These are phyloP conservation scores for Spinacia oleracea DNA, from an alignment of 179 eudicot species.

Conservation along the genomic window DNA sequence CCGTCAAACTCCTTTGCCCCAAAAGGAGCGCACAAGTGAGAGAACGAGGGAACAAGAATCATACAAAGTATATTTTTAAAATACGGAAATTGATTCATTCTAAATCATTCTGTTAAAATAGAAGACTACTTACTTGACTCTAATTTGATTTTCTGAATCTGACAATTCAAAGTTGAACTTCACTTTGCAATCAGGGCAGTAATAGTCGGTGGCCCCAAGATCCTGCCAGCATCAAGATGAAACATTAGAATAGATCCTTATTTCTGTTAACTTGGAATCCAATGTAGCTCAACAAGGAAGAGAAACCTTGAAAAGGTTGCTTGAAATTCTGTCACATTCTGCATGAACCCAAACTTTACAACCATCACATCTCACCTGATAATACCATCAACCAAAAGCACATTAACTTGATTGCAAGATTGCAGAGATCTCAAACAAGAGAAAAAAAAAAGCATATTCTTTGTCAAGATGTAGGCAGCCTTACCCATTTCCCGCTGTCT, in stretches of 20 bases:
- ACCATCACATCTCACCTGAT: slow-evolving; percentile 53
- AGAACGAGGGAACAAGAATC: background rate
- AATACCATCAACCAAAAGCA: slow-evolving; percentile 14
- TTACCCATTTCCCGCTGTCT: slow-evolving; percentile 92
- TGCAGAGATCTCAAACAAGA: background rate
- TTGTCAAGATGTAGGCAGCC: slow-evolving; percentile 22
- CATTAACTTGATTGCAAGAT: slow-evolving; percentile 6
- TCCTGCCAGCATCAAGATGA: slow-evolving; percentile 42
- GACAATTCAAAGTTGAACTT: slow-evolving; percentile 68
- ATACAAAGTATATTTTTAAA: background rate
- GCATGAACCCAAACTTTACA: slow-evolving; percentile 59
- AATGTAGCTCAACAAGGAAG: slow-evolving; percentile 4
- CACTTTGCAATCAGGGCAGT: slow-evolving; percentile 76
- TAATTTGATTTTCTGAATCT: slow-evolving; percentile 60
- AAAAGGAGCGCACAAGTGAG: background rate
- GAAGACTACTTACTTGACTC: slow-evolving; percentile 43
- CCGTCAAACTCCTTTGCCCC: slow-evolving; percentile 6
- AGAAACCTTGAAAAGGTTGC: slow-evolving; percentile 57
- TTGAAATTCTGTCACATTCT: slow-evolving; percentile 53
- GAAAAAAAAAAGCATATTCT: background rate
- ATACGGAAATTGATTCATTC: background rate
- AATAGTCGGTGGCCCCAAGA: slow-evolving; percentile 54
- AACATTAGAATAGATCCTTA: slow-evolving; percentile 9
- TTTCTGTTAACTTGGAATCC: slow-evolving; percentile 6
- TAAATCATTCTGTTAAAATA: slow-evolving; percentile 9